A percentile compares a stretch with the other conserved stretches of the same genome.
Evolutionary conservation across 768 basidiomycete species (phyloP).

Genomic region (Bullera alba): DNA sequence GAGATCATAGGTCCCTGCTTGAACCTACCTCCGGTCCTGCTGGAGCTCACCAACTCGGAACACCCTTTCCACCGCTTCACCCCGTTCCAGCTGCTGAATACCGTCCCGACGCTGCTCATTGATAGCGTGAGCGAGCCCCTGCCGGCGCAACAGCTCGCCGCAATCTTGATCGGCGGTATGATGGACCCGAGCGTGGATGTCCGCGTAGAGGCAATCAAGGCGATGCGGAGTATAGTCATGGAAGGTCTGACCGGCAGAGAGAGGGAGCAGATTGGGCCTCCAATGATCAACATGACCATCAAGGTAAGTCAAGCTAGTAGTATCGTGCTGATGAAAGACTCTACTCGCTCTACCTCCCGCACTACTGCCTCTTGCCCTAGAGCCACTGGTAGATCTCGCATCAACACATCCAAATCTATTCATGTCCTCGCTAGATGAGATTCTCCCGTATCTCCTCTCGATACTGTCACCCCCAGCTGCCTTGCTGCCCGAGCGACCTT

Average conservation of each 20-base stretch:
- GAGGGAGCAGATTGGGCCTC: conserved; percentile 22
- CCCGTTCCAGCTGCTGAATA: conserved; percentile 30
- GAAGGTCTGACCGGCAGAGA: conserved; percentile 27
- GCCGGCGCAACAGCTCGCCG: conserved; percentile 26
- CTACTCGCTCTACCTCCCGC: conserved; percentile 16
- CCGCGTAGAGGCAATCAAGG: conserved; percentile 34
- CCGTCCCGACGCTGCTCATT: conserved; percentile 29
- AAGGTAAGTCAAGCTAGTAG: conserved; percentile 12
- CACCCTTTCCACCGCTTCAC: conserved; percentile 38
- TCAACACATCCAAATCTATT: conserved; percentile 22
- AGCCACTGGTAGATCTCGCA: conserved; percentile 35
- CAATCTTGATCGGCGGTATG: conserved; percentile 31
- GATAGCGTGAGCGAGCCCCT: conserved; percentile 25
- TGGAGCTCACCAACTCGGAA: conserved; percentile 22
- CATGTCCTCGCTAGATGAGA: conserved; percentile 7
- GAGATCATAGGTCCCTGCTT: conserved; percentile 22
- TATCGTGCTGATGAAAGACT: conserved; percentile 9
- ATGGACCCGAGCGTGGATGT: conserved; percentile 35
- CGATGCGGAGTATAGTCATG: conserved; percentile 23
- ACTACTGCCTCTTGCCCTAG: conserved; percentile 19
- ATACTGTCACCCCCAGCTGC: conserved; percentile 20
- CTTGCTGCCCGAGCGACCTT: conserved; percentile 1
- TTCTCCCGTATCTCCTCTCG: conserved; percentile 20
- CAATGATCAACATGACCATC: conserved; percentile 23
- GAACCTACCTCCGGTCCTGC: conserved; percentile 30